phyloP scores from a whole-genome alignment of 1,284 basidiomycete species.

The Papiliotrema terrestris region DNA sequence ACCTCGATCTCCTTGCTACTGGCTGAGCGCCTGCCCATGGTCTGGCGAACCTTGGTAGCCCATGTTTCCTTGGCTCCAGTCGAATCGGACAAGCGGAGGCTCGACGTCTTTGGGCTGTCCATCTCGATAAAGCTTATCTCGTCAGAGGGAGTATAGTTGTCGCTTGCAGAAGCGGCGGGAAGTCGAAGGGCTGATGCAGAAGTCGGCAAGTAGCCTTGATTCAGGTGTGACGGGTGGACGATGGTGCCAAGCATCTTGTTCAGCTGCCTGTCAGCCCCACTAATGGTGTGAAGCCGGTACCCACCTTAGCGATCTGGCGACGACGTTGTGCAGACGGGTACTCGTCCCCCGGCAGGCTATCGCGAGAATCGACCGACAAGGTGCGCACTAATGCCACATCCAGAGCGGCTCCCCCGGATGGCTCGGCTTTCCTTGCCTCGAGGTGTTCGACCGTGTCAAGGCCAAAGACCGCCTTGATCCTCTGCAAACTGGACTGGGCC shows the following conservation, averaged over 20 bases:
- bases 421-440: no score
- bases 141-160: not conserved
- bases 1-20: not conserved
- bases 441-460: no score
- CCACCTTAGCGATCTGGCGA: slow-evolving; percentile 1
- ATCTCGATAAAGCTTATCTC: not conserved
- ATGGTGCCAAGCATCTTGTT: slow-evolving; percentile 5
- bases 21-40: not conserved
- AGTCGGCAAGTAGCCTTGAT: not conserved
- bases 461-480: no score
- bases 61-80: not conserved
- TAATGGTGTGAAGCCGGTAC: not conserved
- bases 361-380: not conserved
- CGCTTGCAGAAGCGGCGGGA: no score
- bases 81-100: not conserved
- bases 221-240: not conserved
- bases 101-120: not conserved
- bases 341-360: no score
- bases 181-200: no score
- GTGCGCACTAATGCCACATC: not conserved
- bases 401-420: no score
- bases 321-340: not conserved
- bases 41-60: not conserved
- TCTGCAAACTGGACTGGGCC: no score
- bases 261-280: not conserved